Conservation (phyloP, 2,329 filamentous ascomycete species). For the Botrytis aclada region DNA sequence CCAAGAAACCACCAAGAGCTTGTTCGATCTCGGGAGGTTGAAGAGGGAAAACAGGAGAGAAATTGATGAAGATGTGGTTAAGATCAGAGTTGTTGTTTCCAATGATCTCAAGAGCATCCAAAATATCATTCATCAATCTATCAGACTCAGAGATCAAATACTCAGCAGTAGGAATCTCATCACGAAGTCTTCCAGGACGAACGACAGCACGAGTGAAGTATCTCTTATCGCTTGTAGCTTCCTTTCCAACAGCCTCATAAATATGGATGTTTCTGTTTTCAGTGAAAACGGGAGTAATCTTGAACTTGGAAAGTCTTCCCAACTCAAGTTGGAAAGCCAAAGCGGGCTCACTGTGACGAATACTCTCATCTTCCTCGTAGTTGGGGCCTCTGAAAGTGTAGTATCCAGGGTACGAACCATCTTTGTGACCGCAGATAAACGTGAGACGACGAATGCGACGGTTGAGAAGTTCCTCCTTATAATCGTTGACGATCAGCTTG, state of each 20-base stretch:
- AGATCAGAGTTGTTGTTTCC: slow-evolving; percentile 99
- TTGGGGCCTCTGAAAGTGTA: slow-evolving; percentile 94
- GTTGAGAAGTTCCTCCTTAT: slow-evolving; percentile 78
- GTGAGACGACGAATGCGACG: slow-evolving; percentile 85
- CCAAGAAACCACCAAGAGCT: slow-evolving; percentile 90
- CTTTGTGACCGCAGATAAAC: slow-evolving; percentile 92
- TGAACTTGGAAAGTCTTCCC: slow-evolving; percentile 89
- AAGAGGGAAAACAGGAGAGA: slow-evolving; percentile 93
- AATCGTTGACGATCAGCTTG: slow-evolving; percentile 68
- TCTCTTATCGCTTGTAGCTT: slow-evolving; percentile 91
- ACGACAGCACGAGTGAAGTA: slow-evolving; percentile 98
- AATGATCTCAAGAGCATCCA: slow-evolving; percentile 96
- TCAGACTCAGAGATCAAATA: slow-evolving; percentile 98
- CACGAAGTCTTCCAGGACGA: slow-evolving; percentile 85
- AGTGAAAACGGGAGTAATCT: slow-evolving; percentile 97
- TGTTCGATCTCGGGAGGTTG: slow-evolving; percentile 86
- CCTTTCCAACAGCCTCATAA: slow-evolving; percentile 94
- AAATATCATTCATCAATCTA: slow-evolving; percentile 93
- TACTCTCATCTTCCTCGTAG: slow-evolving; percentile 89
- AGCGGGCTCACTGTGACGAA: slow-evolving; percentile 94
- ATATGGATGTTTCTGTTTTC: slow-evolving; percentile 99
- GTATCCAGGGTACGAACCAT: slow-evolving; percentile 94
- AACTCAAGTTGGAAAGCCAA: slow-evolving; percentile 98
- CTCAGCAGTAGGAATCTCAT: slow-evolving; percentile 97
- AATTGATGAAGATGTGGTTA: slow-evolving; percentile 99